Conservation (phyloP, 2,329 filamentous ascomycete species). For the Corniculantispora saksenae region DNA sequence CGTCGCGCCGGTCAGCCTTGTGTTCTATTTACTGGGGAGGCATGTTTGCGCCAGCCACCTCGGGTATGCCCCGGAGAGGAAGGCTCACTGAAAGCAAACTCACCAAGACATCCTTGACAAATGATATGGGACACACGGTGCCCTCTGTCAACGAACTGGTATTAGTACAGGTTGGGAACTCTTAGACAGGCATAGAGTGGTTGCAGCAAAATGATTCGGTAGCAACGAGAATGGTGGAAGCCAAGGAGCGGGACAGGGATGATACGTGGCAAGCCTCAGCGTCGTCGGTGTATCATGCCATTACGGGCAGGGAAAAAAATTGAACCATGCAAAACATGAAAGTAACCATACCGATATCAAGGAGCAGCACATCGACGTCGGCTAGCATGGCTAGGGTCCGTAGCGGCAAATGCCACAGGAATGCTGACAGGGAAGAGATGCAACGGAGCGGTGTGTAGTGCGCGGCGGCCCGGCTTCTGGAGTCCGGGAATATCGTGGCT, state of each 20-base stretch:
- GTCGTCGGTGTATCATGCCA: not conserved
- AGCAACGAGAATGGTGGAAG: not conserved
- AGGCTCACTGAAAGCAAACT: constrained; percentile 39
- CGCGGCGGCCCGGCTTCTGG: not conserved
- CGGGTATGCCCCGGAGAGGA: constrained; percentile 18
- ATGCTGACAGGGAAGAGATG: not conserved
- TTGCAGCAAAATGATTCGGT: not conserved
- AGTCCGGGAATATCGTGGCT: not conserved
- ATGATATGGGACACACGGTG: constrained; percentile 80
- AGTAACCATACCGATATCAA: constrained; percentile 38
- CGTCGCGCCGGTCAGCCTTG: not conserved
- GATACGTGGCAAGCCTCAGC: constrained; percentile 12
- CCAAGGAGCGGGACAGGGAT: not conserved
- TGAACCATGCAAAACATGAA: constrained; percentile 2
- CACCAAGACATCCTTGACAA: constrained; percentile 82
- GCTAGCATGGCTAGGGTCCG: constrained; percentile 27
- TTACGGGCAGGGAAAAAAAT: not conserved
- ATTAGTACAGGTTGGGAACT: not conserved
- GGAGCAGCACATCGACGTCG: constrained; percentile 35
- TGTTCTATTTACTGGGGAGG: not conserved
- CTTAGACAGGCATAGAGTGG: not conserved
- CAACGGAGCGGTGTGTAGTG: constrained; percentile 13
- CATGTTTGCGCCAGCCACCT: not conserved
- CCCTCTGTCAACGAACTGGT: constrained; percentile 59
- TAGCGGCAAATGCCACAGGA: constrained; percentile 1